Base-by-base conservation (phyloP, 1,139 yeast species). In the Zygoascus sp. region DNA sequence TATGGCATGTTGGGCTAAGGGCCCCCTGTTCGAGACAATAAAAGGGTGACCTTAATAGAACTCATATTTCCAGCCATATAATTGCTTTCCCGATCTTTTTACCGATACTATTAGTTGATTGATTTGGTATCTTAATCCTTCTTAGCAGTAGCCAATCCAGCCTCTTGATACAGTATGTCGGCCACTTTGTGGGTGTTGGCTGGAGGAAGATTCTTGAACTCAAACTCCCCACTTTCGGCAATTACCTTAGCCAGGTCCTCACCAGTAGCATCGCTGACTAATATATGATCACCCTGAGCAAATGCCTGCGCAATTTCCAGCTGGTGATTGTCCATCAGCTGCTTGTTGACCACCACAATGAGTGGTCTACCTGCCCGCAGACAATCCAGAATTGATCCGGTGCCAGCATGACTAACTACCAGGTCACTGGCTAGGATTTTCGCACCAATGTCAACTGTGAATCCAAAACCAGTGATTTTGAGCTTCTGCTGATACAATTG, bases 331-430 rank as follows among this genome's bases (percentile, higher is more conserved):
- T 87, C 87, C 90, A 87, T 83, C 17, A 92, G 72, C 4, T 62
- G 55, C 10, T 76, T 73, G 63, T 92, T 92, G 8, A 81, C 77
- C 27, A 88, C 83, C 5, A 83, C 92, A 2, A 90, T 68, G 47
- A 90, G 67, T 16, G 75, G 78, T 58, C 77, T 80, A 2, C 67
- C 51, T 27, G 70, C 63, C 19, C 90, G 70, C 32, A 88, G 65
- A 0, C 86, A 75, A 58, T 92, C 98, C 17, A 92, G 65, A 8
- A 92, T 85, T 0, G 96, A 85, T 1, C 98, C 98, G 0, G 97
- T 87, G 19, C 74, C 97, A 0, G 96, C 97, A 63, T 92, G 97
- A 1, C 96, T 81, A 10, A 92, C 74, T 6, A 90, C 84, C 39
- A 86, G 58, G 47, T 80, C 80, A 1, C 76, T 50, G 7, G 54